These are phyloP conservation scores for Phlebopus sp. DNA, from an alignment of 1,284 basidiomycete genomes.

Conservation along the genomic window DNA sequence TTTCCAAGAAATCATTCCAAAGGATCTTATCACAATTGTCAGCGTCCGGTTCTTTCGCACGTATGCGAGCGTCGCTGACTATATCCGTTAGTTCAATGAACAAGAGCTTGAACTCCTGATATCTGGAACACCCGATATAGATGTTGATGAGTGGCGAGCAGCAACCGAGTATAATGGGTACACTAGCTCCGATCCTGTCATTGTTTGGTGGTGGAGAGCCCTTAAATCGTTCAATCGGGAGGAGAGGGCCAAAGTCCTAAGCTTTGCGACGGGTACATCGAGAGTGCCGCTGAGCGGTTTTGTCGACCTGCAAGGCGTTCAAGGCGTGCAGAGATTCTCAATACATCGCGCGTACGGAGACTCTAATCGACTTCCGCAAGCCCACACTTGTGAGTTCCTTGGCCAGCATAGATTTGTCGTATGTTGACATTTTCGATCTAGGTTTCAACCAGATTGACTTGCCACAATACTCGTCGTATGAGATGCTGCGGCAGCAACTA, in stretches of 20 bases:
- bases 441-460: constrained; percentile 88
- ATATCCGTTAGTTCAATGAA: constrained; percentile 80
- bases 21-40: constrained; percentile 78
- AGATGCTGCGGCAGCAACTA: constrained; percentile 87
- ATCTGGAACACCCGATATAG: constrained; percentile 97
- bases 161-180: constrained; percentile 92
- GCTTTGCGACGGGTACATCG: constrained; percentile 95
- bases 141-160: constrained; percentile 97
- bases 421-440: constrained; percentile 27
- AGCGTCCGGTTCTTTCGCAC: constrained; percentile 27
- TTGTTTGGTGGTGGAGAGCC: constrained; percentile 99
- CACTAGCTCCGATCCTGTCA: constrained; percentile 85
- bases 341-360: constrained; percentile 93
- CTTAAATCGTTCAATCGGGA: constrained; percentile 97
- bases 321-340: constrained; percentile 94
- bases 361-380: constrained; percentile 81
- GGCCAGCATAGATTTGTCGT: constrained; percentile 8
- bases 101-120: constrained; percentile 98
- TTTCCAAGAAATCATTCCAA: constrained; percentile 95
- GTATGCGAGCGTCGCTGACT: constrained; percentile 13
- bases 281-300: constrained; percentile 95
- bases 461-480: constrained; percentile 89
- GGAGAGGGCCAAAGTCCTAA: constrained; percentile 92
- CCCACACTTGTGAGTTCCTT: constrained; percentile 76
- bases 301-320: constrained; percentile 89